These are phyloP conservation scores for Ambispora gerdemannii DNA, from an alignment of 192 early-diverging fungal genomes.

Conservation along the genomic window DNA sequence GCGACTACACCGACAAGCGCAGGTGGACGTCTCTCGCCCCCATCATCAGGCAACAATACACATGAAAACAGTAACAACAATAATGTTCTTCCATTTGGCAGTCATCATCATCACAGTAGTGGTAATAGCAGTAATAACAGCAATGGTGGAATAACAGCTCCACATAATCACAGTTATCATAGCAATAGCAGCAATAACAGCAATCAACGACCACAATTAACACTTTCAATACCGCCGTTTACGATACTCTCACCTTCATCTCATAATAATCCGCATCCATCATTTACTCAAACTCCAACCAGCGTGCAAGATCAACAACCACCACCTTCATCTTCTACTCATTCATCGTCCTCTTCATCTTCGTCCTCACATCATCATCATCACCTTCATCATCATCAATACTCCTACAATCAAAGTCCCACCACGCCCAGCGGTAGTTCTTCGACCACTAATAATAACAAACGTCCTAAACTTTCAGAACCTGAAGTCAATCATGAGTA, in stretches of 20 bases:
- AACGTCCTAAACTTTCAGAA: slow-evolving; percentile 32
- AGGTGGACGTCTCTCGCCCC: slow-evolving; percentile 22
- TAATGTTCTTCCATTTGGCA: slow-evolving; percentile 20
- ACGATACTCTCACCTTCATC: slow-evolving; percentile 22
- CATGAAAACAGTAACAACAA: too few relatives aligned
- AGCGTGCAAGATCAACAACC: slow-evolving; percentile 16
- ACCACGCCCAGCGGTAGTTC: neutral
- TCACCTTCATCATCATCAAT: slow-evolving; percentile 17
- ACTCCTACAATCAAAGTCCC: slow-evolving; percentile 30
- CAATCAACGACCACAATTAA: slow-evolving; percentile 16
- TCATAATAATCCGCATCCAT: slow-evolving; percentile 11
- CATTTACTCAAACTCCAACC: slow-evolving; percentile 24
- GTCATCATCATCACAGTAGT: too few relatives aligned
- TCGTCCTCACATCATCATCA: slow-evolving; percentile 10
- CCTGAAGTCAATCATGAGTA: slow-evolving; percentile 44
- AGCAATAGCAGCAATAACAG: neutral
- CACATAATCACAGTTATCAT: slow-evolving; percentile 16
- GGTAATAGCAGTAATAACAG: too few relatives aligned
- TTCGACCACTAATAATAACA: neutral
- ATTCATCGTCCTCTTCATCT: slow-evolving; percentile 24
- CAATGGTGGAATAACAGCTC: slow-evolving; percentile 15
- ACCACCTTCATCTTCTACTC: slow-evolving; percentile 10
- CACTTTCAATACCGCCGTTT: slow-evolving; percentile 30
- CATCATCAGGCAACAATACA: slow-evolving; percentile 6
- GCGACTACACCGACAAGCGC: slow-evolving; percentile 30